Percentiles rank a stretch among this genome's conserved stretches.
phyloP scores from a whole-genome alignment of 805 yeast species.

The Sugiyamaella americana region DNA sequence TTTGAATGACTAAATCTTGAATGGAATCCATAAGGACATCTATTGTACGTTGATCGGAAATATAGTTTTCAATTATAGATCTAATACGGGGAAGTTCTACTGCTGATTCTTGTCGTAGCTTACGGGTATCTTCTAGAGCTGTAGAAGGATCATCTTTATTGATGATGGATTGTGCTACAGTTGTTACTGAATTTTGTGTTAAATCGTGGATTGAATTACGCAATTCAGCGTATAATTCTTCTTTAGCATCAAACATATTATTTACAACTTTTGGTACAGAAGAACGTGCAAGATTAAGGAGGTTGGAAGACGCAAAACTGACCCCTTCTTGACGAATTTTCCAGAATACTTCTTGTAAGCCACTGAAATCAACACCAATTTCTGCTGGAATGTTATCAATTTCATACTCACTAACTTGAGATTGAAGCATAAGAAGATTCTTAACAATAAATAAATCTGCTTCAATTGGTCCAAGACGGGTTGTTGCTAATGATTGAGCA shows the following conservation, averaged over 20 bases:
- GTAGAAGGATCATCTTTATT: conserved; percentile 22
- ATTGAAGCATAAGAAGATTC: conserved; percentile 63
- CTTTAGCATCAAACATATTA: conserved; percentile 72
- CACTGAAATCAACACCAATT: conserved; percentile 74
- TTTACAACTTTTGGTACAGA: conserved; percentile 74
- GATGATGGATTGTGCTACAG: conserved; percentile 45
- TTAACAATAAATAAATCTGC: conserved; percentile 62
- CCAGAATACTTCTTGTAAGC: conserved; percentile 50
- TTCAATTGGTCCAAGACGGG: conserved; percentile 48
- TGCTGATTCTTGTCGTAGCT: conserved; percentile 46
- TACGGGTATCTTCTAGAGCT: conserved; percentile 32
- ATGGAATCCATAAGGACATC: conserved; percentile 56
- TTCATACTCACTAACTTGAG: conserved; percentile 69
- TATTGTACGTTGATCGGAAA: conserved; percentile 49
- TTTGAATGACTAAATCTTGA: conserved; percentile 51
- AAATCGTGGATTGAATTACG: conserved; percentile 64
- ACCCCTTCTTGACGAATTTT: conserved; percentile 30
- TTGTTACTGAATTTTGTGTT: conserved; percentile 49
- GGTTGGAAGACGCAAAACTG: conserved; percentile 28
- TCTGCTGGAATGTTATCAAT: conserved; percentile 67
- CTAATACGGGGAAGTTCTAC: conserved; percentile 52
- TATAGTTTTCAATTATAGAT: conserved; percentile 46
- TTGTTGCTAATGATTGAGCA: conserved; percentile 43
- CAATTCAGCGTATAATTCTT: conserved; percentile 67
- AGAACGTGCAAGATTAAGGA: conserved; percentile 51